A percentile compares a stretch with the other conserved stretches of the same genome.
phyloP scores from a whole-genome alignment of 108 stramenopile species.

The Skeletonema potamos region DNA sequence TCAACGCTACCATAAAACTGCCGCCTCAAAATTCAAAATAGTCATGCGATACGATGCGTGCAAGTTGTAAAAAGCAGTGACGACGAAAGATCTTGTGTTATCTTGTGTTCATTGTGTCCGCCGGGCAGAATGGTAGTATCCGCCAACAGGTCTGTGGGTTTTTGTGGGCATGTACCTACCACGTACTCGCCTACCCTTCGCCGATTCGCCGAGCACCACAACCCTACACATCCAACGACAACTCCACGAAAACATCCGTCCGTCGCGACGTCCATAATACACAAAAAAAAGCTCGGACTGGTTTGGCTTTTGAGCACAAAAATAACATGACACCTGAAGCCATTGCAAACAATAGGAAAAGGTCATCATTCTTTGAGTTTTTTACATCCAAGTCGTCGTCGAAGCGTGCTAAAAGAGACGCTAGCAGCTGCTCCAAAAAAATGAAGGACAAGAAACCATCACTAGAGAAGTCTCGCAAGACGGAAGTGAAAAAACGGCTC shows the following conservation, averaged over 20 bases:
- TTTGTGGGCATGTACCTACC: too few relatives aligned
- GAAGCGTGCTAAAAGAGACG: background rate
- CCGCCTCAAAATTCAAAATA: too few relatives aligned
- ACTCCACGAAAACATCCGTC: background rate
- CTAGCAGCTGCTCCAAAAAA: background rate
- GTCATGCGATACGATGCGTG: too few relatives aligned
- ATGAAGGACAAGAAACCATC: constrained; percentile 21
- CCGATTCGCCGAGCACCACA: too few relatives aligned
- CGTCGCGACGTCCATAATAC: too few relatives aligned
- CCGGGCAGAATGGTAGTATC: too few relatives aligned
- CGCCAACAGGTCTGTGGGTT: too few relatives aligned
- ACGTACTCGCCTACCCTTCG: too few relatives aligned
- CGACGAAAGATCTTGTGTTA: background rate
- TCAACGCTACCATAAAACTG: too few relatives aligned
- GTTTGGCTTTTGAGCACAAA: background rate
- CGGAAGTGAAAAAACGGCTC: constrained; percentile 42
- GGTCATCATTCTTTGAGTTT: background rate
- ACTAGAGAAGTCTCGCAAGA: constrained; percentile 37
- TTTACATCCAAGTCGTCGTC: background rate
- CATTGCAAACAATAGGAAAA: background rate
- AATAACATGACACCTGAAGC: background rate
- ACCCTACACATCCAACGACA: too few relatives aligned
- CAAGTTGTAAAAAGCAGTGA: too few relatives aligned
- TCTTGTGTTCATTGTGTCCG: too few relatives aligned
- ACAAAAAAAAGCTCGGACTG: background rate